phyloP scores from a whole-genome alignment of 2,329 filamentous ascomycete genomes.

The Thielaviopsis punctulata region DNA sequence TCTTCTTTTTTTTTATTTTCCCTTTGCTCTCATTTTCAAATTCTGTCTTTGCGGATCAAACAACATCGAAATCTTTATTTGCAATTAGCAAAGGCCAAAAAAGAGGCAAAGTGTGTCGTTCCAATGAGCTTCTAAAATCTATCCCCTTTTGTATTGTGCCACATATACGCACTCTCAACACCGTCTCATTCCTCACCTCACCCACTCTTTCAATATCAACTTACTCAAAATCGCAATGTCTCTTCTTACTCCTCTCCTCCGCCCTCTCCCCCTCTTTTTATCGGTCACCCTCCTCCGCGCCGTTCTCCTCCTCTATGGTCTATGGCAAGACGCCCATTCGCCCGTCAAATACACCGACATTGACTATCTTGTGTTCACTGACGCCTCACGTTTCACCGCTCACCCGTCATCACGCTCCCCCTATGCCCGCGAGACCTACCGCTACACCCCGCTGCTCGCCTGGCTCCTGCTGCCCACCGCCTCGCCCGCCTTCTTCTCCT shows the following conservation, averaged over 20 bases:
- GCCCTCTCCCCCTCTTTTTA: conserved; percentile 28
- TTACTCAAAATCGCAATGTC: conserved; percentile 2
- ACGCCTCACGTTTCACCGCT: conserved; percentile 64
- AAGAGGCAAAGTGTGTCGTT: neutral
- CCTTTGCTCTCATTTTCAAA: no score
- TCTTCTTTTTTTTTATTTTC: no score
- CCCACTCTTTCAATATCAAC: neutral
- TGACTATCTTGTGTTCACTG: conserved; percentile 96
- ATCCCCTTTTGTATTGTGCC: neutral
- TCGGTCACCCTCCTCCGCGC: conserved; percentile 48
- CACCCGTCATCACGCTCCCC: conserved; percentile 34
- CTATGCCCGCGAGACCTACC: conserved; percentile 83
- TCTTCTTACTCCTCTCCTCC: conserved; percentile 7
- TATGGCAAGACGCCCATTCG: conserved; percentile 82
- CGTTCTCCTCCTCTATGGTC: conserved; percentile 66
- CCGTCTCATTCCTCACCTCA: neutral
- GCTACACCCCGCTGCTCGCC: conserved; percentile 85
- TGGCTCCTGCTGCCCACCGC: conserved; percentile 78
- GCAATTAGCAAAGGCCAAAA: no score
- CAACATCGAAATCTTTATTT: no score
- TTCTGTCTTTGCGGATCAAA: no score
- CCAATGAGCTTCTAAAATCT: neutral
- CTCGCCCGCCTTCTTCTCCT: conserved; percentile 43
- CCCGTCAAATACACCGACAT: conserved; percentile 97
- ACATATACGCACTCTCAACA: neutral